Conservation (phyloP, 2,329 filamentous ascomycete genomes). For the Bimuria novae-zelandiae region DNA sequence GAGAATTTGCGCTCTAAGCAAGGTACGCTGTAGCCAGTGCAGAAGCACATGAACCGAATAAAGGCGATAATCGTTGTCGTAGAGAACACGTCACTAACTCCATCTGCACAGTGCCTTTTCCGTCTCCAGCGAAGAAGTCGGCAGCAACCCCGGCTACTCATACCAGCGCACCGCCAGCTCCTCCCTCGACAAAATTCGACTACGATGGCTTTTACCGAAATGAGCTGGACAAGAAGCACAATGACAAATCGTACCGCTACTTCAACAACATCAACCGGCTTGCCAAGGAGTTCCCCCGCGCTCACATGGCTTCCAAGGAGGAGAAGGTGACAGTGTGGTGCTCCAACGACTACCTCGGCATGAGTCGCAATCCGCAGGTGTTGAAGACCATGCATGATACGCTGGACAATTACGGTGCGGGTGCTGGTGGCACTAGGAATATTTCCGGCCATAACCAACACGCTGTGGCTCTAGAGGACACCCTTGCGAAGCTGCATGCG, state of each 20-base stretch:
- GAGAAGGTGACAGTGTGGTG: slow-evolving; percentile 97
- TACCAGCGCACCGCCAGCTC: slow-evolving; percentile 53
- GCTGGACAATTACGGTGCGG: slow-evolving; percentile 90
- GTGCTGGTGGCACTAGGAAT: slow-evolving; percentile 93
- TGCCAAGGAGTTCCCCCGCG: slow-evolving; percentile 92
- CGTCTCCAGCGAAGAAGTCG: slow-evolving; percentile 32
- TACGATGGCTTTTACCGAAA: slow-evolving; percentile 87
- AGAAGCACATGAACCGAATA: background rate
- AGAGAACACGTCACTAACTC: slow-evolving; percentile 3
- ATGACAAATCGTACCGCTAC: slow-evolving; percentile 99
- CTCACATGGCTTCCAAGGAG: slow-evolving; percentile 82
- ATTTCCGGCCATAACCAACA: slow-evolving; percentile 98
- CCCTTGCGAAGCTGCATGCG: slow-evolving; percentile 83
- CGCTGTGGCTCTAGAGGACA: slow-evolving; percentile 80
- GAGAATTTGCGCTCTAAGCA: slow-evolving; percentile 41
- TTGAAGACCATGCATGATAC: slow-evolving; percentile 93
- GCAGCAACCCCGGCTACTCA: slow-evolving; percentile 25
- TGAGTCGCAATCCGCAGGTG: slow-evolving; percentile 89
- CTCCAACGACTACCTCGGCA: slow-evolving; percentile 98
- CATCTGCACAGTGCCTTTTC: slow-evolving; percentile 35
- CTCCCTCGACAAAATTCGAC: slow-evolving; percentile 70
- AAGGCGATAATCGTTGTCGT: background rate
- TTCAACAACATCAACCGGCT: slow-evolving; percentile 99
- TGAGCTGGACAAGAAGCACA: slow-evolving; percentile 97
- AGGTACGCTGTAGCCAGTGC: slow-evolving; percentile 43